phyloP scores from a whole-genome alignment of 345 rosid genomes.

The Lumnitzera racemosa region DNA sequence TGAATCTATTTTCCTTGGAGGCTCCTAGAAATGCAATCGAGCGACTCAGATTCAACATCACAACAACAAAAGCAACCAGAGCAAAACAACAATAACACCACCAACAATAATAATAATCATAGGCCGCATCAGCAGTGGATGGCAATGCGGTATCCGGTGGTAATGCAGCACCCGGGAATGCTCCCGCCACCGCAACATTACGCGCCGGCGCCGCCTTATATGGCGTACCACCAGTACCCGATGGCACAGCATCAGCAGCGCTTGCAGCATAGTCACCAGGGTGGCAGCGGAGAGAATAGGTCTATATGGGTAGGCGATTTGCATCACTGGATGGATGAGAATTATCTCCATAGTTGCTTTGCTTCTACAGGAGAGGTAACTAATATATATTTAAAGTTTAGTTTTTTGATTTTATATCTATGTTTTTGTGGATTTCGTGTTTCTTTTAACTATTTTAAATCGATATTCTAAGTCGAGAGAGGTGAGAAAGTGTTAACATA shows the following conservation, averaged over 20 bases:
- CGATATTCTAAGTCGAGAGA: background rate
- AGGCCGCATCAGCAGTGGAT: constrained; percentile 49
- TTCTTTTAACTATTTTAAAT: background rate
- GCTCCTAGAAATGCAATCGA: background rate
- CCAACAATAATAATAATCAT: constrained; percentile 18
- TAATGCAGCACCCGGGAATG: constrained; percentile 83
- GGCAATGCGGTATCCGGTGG: constrained; percentile 76
- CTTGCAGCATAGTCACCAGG: constrained; percentile 21
- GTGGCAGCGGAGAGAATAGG: constrained; percentile 63
- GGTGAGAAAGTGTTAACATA: background rate
- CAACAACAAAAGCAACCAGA: background rate
- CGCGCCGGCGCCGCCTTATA: constrained; percentile 42
- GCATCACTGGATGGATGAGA: constrained; percentile 98
- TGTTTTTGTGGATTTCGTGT: background rate
- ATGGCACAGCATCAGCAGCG: constrained; percentile 23
- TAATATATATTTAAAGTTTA: background rate
- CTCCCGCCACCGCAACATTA: constrained; percentile 56
- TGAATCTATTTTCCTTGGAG: too few species aligned
- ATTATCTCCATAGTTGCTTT: constrained; percentile 65
- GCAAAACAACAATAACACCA: constrained; percentile 6
- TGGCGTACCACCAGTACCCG: constrained; percentile 37
- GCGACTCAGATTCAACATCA: constrained; percentile 9
- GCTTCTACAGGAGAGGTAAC: constrained; percentile 72
- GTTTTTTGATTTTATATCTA: background rate
- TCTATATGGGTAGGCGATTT: constrained; percentile 96